These are phyloP conservation scores for Cytospora chrysosperma DNA, from an alignment of 2,329 filamentous ascomycete species.

Conservation along the genomic window DNA sequence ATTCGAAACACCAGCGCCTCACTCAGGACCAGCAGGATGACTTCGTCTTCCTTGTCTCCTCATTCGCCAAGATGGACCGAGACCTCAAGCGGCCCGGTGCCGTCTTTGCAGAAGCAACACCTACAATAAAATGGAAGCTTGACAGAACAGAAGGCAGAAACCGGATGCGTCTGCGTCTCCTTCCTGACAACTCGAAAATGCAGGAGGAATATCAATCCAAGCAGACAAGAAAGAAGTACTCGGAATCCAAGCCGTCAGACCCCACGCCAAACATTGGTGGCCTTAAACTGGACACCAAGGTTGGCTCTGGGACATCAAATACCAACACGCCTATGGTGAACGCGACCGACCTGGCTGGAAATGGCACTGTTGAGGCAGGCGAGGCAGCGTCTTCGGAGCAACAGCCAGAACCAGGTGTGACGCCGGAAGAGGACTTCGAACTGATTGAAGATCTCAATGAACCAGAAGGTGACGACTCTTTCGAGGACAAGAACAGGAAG, in stretches of 20 bases:
- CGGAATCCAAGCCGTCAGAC: constrained; percentile 27
- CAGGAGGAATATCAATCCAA: constrained; percentile 83
- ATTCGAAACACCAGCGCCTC: constrained; percentile 84
- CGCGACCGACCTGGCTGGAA: constrained; percentile 20
- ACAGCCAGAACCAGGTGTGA: constrained; percentile 32
- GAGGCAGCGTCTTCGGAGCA: constrained; percentile 31
- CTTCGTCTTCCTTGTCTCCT: constrained; percentile 70
- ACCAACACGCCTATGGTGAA: constrained; percentile 12
- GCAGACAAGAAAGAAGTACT: constrained; percentile 32
- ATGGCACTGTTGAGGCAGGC: constrained; percentile 22
- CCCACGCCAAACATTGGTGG: constrained; percentile 24
- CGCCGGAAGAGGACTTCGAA: constrained; percentile 88
- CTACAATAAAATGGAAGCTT: constrained; percentile 77
- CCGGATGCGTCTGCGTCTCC: constrained; percentile 84
- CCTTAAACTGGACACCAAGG: constrained; percentile 29
- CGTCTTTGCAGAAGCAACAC: constrained; percentile 64
- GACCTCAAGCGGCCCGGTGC: constrained; percentile 78
- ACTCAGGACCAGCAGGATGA: constrained; percentile 94
- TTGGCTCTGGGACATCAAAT: constrained; percentile 27
- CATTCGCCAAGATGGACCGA: constrained; percentile 75
- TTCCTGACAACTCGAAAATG: constrained; percentile 70
- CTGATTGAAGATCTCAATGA: constrained; percentile 92
- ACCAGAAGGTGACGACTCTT: constrained; percentile 70
- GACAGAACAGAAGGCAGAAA: constrained; percentile 95
- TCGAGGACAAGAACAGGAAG: constrained; percentile 97